Percentiles rank a stretch among this genome's conserved stretches.
phyloP scores from a whole-genome alignment of 495 filamentous ascomycete species.

The Talaromyces liani region DNA sequence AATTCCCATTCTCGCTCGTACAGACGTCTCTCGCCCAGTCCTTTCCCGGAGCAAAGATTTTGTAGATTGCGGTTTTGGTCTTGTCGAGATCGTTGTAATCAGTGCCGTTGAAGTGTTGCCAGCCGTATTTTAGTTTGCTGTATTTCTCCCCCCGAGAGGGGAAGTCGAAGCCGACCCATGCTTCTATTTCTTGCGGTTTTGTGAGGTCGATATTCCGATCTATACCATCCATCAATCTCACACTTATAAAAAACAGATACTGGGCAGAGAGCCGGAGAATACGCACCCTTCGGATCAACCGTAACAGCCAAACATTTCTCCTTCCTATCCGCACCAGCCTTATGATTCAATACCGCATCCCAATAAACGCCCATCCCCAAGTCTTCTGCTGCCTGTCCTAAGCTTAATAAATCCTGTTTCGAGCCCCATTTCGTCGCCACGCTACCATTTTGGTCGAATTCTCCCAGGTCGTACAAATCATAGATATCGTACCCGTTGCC shows the following conservation, averaged over 20 bases:
- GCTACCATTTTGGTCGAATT: conserved; percentile 66
- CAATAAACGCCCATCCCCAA: conserved; percentile 55
- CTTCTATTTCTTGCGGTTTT: conserved; percentile 55
- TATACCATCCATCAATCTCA: conserved; percentile 7
- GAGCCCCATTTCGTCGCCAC: conserved; percentile 67
- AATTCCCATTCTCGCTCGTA: conserved; percentile 56
- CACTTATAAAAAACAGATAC: too few relatives aligned
- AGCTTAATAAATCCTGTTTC: conserved; percentile 50
- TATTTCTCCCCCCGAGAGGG: conserved; percentile 50
- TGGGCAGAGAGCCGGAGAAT: not conserved
- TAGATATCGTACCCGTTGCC: conserved; percentile 76
- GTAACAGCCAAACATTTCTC: conserved; percentile 54
- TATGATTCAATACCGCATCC: conserved; percentile 74
- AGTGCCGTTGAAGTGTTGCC: conserved; percentile 64
- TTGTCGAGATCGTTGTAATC: conserved; percentile 56
- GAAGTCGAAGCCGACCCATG: conserved; percentile 64
- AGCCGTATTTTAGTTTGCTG: conserved; percentile 56
- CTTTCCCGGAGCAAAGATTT: conserved; percentile 55
- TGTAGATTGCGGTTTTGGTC: conserved; percentile 55
- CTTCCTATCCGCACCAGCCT: conserved; percentile 58
- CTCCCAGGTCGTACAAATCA: conserved; percentile 68
- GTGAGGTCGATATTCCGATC: conserved; percentile 51
- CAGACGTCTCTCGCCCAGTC: conserved; percentile 61
- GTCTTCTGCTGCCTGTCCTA: conserved; percentile 43
- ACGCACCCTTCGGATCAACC: conserved; percentile 48